These are phyloP conservation scores for Amaranthus palmeri DNA, from an alignment of 148 eudicot species.

Conservation along the genomic window DNA sequence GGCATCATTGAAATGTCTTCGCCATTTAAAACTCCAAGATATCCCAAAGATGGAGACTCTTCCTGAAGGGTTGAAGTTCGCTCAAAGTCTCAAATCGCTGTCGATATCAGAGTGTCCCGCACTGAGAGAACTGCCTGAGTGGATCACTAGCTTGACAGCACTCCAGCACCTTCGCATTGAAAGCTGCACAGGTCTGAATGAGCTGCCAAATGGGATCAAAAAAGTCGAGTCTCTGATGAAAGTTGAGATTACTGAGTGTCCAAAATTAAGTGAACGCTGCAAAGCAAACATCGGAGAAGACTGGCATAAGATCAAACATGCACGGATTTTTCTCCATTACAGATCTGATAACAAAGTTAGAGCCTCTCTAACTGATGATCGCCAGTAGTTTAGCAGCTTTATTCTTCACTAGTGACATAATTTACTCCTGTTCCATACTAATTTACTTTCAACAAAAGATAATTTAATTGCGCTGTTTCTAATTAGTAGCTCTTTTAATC, in stretches of 20 bases:
- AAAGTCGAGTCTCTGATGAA: constrained; percentile 19
- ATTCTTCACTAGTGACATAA: too few relatives aligned
- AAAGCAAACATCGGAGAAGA: constrained; percentile 24
- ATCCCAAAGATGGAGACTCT: constrained; percentile 20
- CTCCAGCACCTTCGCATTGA: constrained; percentile 26
- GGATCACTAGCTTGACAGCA: constrained; percentile 16
- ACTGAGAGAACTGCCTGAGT: constrained; percentile 20
- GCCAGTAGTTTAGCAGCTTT: too few relatives aligned
- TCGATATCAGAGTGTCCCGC: constrained; percentile 20
- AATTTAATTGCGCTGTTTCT: too few relatives aligned
- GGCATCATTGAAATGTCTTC: constrained; percentile 8
- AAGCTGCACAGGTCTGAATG: constrained; percentile 18
- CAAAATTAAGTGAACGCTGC: constrained; percentile 27
- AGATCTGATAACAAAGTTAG: constrained; percentile 15
- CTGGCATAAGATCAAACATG: constrained; percentile 21
- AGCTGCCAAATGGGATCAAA: constrained; percentile 20
- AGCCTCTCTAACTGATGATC: background rate
- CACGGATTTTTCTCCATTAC: constrained; percentile 25
- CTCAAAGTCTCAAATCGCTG: constrained; percentile 17
- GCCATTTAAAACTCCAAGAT: constrained; percentile 11
- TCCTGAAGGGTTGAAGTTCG: constrained; percentile 13
- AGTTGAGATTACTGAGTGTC: constrained; percentile 24
- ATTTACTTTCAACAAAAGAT: too few relatives aligned
- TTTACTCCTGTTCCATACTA: too few relatives aligned
- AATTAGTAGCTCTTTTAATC: too few relatives aligned